Percentiles rank a stretch among this genome's conserved stretches.
phyloP scores from a whole-genome alignment of 2,329 filamentous ascomycete species.

The Fusarium redolens region DNA sequence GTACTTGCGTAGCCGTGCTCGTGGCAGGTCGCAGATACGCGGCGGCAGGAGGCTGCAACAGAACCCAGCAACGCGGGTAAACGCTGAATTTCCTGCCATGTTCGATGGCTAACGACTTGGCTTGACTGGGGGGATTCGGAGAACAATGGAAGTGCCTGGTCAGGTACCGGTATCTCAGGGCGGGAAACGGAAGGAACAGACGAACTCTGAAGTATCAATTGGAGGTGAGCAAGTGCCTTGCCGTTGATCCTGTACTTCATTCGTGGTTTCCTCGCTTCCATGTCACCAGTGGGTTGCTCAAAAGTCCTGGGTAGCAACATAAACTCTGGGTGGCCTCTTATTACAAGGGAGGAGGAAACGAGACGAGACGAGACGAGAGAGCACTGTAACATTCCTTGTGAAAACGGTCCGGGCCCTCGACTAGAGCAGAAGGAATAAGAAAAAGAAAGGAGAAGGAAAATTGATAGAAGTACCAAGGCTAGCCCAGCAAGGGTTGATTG shows the following conservation, averaged over 20 bases:
- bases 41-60: neutral
- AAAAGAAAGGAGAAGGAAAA: slow-evolving; percentile 1
- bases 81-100: neutral
- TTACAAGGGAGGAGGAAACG: slow-evolving; percentile 13
- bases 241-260: slow-evolving; percentile 5
- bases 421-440: neutral
- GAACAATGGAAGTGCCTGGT: neutral
- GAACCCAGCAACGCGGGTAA: slow-evolving; percentile 20
- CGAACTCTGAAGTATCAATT: slow-evolving; percentile 4
- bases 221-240: slow-evolving; percentile 5
- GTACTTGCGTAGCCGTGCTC: slow-evolving; percentile 18
- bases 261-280: slow-evolving; percentile 6
- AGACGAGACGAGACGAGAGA: slow-evolving; percentile 6
- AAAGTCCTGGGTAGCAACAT: slow-evolving; percentile 20
- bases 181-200: slow-evolving; percentile 3
- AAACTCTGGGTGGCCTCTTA: slow-evolving; percentile 2
- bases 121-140: slow-evolving; percentile 1
- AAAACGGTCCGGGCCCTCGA: neutral
- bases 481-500: slow-evolving; percentile 7
- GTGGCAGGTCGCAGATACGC: slow-evolving; percentile 28
- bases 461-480: neutral
- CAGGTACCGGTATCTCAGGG: neutral
- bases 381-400: slow-evolving; percentile 18
- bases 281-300: slow-evolving; percentile 16
- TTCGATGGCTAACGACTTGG: neutral